Evolutionary conservation across 1,284 basidiomycete species (phyloP).

Genomic region (Neonothopanus nambi): DNA sequence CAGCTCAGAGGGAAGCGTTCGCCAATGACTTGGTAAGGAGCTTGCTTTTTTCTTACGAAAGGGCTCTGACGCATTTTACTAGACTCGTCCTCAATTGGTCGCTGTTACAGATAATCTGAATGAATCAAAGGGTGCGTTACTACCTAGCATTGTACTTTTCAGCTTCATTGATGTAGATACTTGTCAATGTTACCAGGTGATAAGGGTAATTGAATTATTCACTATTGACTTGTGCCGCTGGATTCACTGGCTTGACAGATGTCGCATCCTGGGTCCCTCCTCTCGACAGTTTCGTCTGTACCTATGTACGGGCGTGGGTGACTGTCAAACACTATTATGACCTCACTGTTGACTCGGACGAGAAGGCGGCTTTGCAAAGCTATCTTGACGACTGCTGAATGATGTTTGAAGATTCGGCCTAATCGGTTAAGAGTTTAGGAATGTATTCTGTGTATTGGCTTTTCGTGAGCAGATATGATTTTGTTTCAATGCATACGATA

Average conservation of each 20-base stretch:
- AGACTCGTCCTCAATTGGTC: conserved; percentile 48
- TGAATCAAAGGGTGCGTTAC: conserved; percentile 18
- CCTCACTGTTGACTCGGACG: conserved; percentile 42
- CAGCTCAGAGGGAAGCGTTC: conserved; percentile 45
- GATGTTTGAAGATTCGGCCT: no score
- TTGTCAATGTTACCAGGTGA: conserved; percentile 13
- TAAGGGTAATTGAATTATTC: conserved; percentile 9
- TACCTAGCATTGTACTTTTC: neutral
- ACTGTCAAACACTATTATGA: conserved; percentile 51
- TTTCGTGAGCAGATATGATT: no score
- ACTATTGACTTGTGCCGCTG: neutral
- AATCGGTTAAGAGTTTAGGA: no score
- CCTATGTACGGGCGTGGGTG: conserved; percentile 49
- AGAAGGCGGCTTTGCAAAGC: conserved; percentile 33
- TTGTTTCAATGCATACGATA: no score
- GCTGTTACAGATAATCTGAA: conserved; percentile 40
- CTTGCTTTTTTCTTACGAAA: neutral
- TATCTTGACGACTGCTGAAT: conserved; percentile 29
- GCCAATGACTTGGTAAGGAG: conserved; percentile 45
- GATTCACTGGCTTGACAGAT: conserved; percentile 29
- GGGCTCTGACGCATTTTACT: no score
- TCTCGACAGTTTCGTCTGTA: conserved; percentile 44
- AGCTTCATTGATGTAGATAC: neutral
- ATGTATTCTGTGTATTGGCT: no score
- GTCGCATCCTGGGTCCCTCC: conserved; percentile 50